Conservation (phyloP, 1,284 basidiomycete genomes). For the Blastosporella zonata region DNA sequence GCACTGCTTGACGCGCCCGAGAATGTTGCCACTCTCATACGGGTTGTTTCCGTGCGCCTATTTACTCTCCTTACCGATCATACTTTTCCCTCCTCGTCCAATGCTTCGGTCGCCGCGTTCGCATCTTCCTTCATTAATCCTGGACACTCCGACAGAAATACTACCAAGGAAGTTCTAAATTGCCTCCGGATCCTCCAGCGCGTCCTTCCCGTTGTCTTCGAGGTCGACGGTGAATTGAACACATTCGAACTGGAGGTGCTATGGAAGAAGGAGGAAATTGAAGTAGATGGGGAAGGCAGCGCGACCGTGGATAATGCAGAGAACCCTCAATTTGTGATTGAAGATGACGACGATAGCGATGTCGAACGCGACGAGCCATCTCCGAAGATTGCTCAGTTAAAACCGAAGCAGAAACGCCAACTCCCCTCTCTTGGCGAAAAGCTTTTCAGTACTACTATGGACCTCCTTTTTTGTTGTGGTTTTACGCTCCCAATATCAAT, state of each 20-base stretch:
- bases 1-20: slow-evolving; percentile 79
- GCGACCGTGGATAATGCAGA: slow-evolving; percentile 25
- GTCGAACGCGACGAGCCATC: slow-evolving; percentile 23
- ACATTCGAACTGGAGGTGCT: slow-evolving; percentile 68
- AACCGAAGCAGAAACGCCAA: slow-evolving; percentile 38
- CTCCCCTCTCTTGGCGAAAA: slow-evolving; percentile 77
- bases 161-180: slow-evolving; percentile 84
- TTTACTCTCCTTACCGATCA: slow-evolving; percentile 81
- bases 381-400: slow-evolving; percentile 23
- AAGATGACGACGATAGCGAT: slow-evolving; percentile 67
- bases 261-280: slow-evolving; percentile 63
- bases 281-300: slow-evolving; percentile 35
- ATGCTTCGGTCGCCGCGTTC: slow-evolving; percentile 59
- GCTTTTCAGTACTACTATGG: slow-evolving; percentile 75
- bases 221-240: slow-evolving; percentile 71
- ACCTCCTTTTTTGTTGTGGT: slow-evolving; percentile 87
- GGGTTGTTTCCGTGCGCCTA: slow-evolving; percentile 70
- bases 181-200: slow-evolving; percentile 84
- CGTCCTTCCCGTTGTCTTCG: slow-evolving; percentile 85
- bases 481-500: slow-evolving; percentile 83
- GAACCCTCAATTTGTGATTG: slow-evolving; percentile 74
- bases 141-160: slow-evolving; percentile 53
- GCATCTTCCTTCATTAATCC: slow-evolving; percentile 67
- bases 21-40: slow-evolving; percentile 82
- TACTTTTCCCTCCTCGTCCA: slow-evolving; percentile 69